Base-by-base conservation (phyloP, 2,329 filamentous ascomycete species). In the Penicillium sp. region DNA sequence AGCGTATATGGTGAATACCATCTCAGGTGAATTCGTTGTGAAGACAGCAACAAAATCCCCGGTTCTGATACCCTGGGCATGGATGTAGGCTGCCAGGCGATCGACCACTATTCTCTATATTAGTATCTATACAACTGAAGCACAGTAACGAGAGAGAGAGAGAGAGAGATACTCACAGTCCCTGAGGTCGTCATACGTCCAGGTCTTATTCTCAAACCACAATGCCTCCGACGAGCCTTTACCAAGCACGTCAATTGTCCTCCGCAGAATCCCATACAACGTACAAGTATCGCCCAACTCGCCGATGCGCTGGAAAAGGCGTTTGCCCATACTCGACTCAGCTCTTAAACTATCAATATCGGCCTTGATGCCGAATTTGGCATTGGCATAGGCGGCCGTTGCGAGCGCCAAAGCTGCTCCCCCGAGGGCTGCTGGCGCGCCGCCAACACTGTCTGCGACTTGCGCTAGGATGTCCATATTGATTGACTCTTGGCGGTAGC, bases 21-120 rank as follows among this genome's bases (percentile, higher is more conserved):
- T 79, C 60, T 80, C 78, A 0, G 76, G 77, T 0, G 76, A 79
- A 59, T 81, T 81, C 12, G 70, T 75, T 48, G 72, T 77, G 64
- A 78, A 80, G 1, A 80, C 70, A 4, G 71, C 76, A 16, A 80
- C 72, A 46, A 72, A 72, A 57, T 79, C 76, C 2, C 73, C 72
- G 0, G 68, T 53, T 26, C 64, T 63, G 14, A 79, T 63, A 9
- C 68, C 73, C 51, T 71, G 67, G 4, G 61, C 62, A 51, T 73
- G 68, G 24, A 80, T 64, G 24, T 76, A 64, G 14, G 71, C 69
- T n/a, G 77, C 76, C 55, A 79, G 65, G 48, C 72, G 70, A 58
- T 77, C 71, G 49, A 74, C 74, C 60, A 77, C 76, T 77, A 59
- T 18, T 24, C 38, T 63, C 35, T 60, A 49, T 45, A 51, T 55